A percentile compares a stretch with the other conserved stretches of the same genome.
Evolutionary conservation across 2,329 filamentous ascomycete genomes (phyloP).

Genomic region (Mariannaea sp.): DNA sequence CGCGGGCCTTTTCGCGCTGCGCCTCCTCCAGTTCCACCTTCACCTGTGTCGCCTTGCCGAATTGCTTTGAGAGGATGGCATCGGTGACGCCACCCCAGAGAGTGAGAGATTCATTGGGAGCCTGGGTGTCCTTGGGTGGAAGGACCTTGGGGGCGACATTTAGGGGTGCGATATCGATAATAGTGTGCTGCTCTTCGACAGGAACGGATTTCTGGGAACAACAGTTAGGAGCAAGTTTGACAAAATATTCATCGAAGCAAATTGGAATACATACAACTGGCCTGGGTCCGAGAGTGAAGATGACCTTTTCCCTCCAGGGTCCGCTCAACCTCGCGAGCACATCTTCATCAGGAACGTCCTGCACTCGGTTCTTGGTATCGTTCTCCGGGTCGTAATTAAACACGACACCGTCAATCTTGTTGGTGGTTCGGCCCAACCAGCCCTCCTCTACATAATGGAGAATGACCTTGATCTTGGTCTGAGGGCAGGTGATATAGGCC

Average conservation of each 20-base stretch:
- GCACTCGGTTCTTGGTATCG: slow-evolving; percentile 78
- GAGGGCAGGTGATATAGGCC: slow-evolving; percentile 86
- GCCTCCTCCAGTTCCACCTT: slow-evolving; percentile 92
- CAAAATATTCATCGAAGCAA: background rate
- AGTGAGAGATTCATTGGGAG: slow-evolving; percentile 85
- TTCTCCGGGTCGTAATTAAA: slow-evolving; percentile 90
- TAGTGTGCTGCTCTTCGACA: slow-evolving; percentile 67
- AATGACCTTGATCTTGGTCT: slow-evolving; percentile 89
- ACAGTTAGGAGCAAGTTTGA: slow-evolving; percentile 7
- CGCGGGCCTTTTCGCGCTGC: slow-evolving; percentile 82
- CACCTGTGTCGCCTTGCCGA: slow-evolving; percentile 77
- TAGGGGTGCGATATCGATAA: slow-evolving; percentile 89
- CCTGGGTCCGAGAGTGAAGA: slow-evolving; percentile 64
- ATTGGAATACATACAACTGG: slow-evolving; percentile 61
- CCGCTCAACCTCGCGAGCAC: slow-evolving; percentile 82
- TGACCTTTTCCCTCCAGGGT: slow-evolving; percentile 77
- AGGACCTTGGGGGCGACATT: slow-evolving; percentile 77
- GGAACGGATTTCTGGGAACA: slow-evolving; percentile 48
- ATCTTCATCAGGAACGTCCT: slow-evolving; percentile 85
- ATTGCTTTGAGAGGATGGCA: slow-evolving; percentile 84
- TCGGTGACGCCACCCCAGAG: slow-evolving; percentile 89
- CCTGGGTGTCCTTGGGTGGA: slow-evolving; percentile 77
- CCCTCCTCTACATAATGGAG: slow-evolving; percentile 92
- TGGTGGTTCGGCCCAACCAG: slow-evolving; percentile 90
- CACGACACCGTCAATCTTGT: slow-evolving; percentile 87